Percentiles rank a stretch among this genome's conserved stretches.
Conservation (phyloP, 371 early-diverging fungal genomes). For the Phascolomyces articulosus region DNA sequence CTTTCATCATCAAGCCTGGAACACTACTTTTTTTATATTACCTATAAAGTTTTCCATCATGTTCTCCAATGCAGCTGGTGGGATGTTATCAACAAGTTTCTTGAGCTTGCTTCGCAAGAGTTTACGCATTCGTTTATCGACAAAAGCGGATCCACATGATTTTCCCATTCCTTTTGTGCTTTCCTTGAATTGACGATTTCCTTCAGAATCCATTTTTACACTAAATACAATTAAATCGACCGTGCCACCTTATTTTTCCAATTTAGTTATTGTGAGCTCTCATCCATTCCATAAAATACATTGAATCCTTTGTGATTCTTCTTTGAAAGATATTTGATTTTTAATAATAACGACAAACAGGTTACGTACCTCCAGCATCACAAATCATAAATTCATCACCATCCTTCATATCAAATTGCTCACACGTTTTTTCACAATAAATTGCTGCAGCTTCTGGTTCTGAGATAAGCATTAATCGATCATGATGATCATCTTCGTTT, state of each 20-base stretch:
- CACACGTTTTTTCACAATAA: conserved; percentile 61
- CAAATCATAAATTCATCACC: conserved; percentile 66
- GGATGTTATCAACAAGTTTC: conserved; percentile 33
- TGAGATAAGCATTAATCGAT: conserved; percentile 58
- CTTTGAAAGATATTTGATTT: too few species aligned
- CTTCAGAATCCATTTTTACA: conserved; percentile 34
- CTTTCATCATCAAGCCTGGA: too few species aligned
- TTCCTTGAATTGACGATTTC: conserved; percentile 48
- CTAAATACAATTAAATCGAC: conserved; percentile 60
- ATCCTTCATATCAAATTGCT: conserved; percentile 56
- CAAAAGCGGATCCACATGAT: conserved; percentile 61
- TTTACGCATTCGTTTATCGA: conserved; percentile 58
- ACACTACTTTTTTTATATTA: neutral
- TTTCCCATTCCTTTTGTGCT: conserved; percentile 59
- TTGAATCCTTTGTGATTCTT: too few species aligned
- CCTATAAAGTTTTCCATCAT: conserved; percentile 58
- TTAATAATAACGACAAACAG: too few species aligned
- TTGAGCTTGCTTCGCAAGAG: conserved; percentile 50
- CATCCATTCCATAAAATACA: neutral
- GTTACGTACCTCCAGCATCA: conserved; percentile 58
- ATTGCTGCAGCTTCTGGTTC: conserved; percentile 68
- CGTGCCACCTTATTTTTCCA: conserved; percentile 46
- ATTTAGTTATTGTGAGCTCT: neutral
- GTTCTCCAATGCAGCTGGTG: conserved; percentile 39
- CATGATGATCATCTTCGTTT: conserved; percentile 48